phyloP scores from a whole-genome alignment of 257 asterid genomes.

The Cinchona pubescens region DNA sequence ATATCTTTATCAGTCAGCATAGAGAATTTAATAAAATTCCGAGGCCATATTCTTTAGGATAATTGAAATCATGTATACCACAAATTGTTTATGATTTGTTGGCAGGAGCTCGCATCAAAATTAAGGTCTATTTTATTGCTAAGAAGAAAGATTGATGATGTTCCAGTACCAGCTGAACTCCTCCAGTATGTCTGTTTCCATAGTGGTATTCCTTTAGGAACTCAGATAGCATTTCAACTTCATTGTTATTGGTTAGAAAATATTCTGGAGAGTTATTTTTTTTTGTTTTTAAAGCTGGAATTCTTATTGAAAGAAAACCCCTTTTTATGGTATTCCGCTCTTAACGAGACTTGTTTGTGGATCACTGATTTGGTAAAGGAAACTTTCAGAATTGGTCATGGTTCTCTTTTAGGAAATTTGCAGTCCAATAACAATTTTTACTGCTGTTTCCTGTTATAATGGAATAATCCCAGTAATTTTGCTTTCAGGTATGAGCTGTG shows the following conservation, averaged over 20 bases:
- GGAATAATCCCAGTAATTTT: not conserved
- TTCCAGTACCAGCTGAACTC: constrained; percentile 71
- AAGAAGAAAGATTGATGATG: constrained; percentile 60
- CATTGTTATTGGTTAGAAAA: not conserved
- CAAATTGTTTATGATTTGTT: not conserved
- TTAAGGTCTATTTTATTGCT: constrained; percentile 49
- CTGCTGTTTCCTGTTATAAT: not conserved
- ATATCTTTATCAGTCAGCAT: not conserved
- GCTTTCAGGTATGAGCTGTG: constrained; percentile 71
- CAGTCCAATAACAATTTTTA: not conserved
- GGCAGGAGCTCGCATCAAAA: constrained; percentile 63
- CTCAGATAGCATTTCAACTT: not conserved
- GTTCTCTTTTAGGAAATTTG: not conserved
- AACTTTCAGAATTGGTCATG: not conserved
- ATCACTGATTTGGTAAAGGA: not conserved
- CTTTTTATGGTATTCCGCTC: not conserved
- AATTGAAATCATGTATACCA: not conserved
- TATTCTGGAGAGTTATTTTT: not conserved
- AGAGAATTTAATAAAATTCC: not conserved
- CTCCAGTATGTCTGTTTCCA: constrained; percentile 55
- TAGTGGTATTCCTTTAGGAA: not conserved
- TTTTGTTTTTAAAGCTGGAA: not conserved
- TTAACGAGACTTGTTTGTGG: not conserved
- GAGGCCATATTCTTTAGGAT: not conserved
- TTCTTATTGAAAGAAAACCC: not conserved